Evolutionary conservation across 352 stramenopile genomes (phyloP).

Genomic region (Globisporangium recalcitrans): DNA sequence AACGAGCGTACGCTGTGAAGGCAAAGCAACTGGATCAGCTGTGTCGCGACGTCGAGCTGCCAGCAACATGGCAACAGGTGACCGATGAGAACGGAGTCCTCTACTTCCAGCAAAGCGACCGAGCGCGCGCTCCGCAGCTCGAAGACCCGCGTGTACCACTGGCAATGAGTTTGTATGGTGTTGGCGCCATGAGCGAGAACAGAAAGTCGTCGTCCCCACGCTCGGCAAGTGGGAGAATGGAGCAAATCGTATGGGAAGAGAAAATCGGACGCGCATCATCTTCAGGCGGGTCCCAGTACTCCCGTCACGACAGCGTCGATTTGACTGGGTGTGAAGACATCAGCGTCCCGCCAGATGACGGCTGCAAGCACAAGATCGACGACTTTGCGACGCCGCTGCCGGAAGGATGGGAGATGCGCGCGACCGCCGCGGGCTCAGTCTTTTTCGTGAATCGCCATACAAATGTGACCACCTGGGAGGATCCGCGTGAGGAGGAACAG

Average conservation of each 20-base stretch:
- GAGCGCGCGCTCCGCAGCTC: conserved; percentile 27
- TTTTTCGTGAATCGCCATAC: conserved; percentile 80
- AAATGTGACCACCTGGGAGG: conserved; percentile 69
- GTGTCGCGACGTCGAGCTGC: conserved; percentile 41
- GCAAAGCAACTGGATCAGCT: conserved; percentile 48
- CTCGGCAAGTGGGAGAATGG: conserved; percentile 2
- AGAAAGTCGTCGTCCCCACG: neutral
- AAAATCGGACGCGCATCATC: conserved; percentile 24
- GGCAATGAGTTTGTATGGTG: neutral
- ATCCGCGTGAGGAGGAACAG: conserved; percentile 43
- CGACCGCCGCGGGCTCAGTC: conserved; percentile 55
- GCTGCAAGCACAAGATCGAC: conserved; percentile 52
- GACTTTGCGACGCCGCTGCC: conserved; percentile 74
- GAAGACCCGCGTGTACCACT: conserved; percentile 52
- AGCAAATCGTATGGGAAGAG: conserved; percentile 3
- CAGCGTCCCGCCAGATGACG: conserved; percentile 51
- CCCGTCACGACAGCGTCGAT: conserved; percentile 15
- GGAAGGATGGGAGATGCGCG: conserved; percentile 77
- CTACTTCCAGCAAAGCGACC: conserved; percentile 42
- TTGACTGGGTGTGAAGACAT: conserved; percentile 32
- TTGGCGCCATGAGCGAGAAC: conserved; percentile 10
- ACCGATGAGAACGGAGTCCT: conserved; percentile 46
- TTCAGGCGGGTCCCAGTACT: neutral
- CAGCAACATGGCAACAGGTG: conserved; percentile 31
- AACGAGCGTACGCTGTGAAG: conserved; percentile 47